Percentiles rank a stretch among this genome's conserved stretches.
Conservation (phyloP, 140 eudicot species). For the Anethum foeniculum region DNA sequence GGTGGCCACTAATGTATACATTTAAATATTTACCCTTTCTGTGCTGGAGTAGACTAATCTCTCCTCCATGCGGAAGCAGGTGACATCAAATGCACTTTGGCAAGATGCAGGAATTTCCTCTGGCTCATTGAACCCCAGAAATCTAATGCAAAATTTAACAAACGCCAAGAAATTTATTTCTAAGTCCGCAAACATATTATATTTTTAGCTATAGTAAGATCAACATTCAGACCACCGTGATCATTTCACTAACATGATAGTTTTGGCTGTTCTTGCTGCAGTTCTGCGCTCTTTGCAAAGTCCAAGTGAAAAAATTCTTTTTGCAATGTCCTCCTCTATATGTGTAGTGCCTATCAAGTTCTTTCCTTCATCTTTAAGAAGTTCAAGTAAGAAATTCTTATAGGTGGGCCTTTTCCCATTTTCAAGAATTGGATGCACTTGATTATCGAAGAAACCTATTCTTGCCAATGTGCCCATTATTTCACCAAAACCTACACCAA, state of each 20-base stretch:
- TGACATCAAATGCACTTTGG: constrained; percentile 74
- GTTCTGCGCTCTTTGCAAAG: constrained; percentile 49
- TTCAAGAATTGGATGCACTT: constrained; percentile 33
- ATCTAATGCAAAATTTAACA: constrained; percentile 33
- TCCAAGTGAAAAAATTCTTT: constrained; percentile 45
- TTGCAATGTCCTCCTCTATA: constrained; percentile 55
- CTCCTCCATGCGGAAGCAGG: constrained; percentile 87
- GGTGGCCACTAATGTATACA: background rate
- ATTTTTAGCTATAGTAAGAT: background rate
- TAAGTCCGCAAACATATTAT: background rate
- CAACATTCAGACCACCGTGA: background rate
- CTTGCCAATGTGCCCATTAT: constrained; percentile 83
- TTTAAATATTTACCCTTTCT: constrained; percentile 50
- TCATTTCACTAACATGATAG: constrained; percentile 57
- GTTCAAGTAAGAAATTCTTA: constrained; percentile 40
- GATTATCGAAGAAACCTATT: constrained; percentile 62
- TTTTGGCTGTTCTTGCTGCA: constrained; percentile 69
- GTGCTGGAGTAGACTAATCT: constrained; percentile 61
- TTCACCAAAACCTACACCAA: constrained; percentile 74
- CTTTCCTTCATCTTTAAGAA: constrained; percentile 31
- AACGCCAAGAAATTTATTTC: background rate
- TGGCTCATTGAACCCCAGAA: constrained; percentile 70
- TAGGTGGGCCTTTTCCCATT: constrained; percentile 43
- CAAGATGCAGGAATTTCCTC: constrained; percentile 64
- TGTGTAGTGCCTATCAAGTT: constrained; percentile 24